Evolutionary conservation across 345 rosid genomes (phyloP), one percentile per base, ranked within the genome.

Genomic region (Jatropha curcas): DNA sequence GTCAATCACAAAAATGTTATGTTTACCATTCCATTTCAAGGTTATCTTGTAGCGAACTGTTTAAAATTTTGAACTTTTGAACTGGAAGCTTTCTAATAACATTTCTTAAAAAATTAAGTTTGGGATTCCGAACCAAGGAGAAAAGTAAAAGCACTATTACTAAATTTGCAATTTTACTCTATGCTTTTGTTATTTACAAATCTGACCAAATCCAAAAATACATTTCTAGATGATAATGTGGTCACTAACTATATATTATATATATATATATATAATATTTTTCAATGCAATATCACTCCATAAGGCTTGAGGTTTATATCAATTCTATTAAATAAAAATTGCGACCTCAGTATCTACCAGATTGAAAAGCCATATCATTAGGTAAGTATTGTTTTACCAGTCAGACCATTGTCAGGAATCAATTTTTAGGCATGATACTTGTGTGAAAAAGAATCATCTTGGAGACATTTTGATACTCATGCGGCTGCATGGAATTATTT

Each of bases 91-190:
- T 60, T 27, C 69, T 64, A 56, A 50, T 45, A 3, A 25, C 31
- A 65, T 70, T 46, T 19, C 58, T 55, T n/a, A 45, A 46, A 45
- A 46, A 63, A 17, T 25, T 45, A 35, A 31, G 7, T 53, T 70
- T 41, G 53, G 53, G 17, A 5, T 48, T 48, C 19, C 5, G 0
- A 16, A 16, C 53, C n/a, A 4, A 17, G 4, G 1, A 4, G 52
- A 16, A 48, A 4, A 41, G 0, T 3, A 10, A 41, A 41, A 41
- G 13, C 8, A 48, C 53, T 48, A 16, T 16, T 16, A 14, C 53
- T 14, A 48, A 14, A 14, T 48, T 14, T 17, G 17, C 6, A 17
- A 48, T 4, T 17, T 5, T 48, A 14, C 5, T 7, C 53, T 16
- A 16, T 48, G 16, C 8, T 48, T 48, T 14, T 48, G 2, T 48